Percentiles rank a stretch among this genome's conserved stretches.
phyloP scores from a whole-genome alignment of 371 early-diverging fungal genomes.

The Lichtheimia ornata region DNA sequence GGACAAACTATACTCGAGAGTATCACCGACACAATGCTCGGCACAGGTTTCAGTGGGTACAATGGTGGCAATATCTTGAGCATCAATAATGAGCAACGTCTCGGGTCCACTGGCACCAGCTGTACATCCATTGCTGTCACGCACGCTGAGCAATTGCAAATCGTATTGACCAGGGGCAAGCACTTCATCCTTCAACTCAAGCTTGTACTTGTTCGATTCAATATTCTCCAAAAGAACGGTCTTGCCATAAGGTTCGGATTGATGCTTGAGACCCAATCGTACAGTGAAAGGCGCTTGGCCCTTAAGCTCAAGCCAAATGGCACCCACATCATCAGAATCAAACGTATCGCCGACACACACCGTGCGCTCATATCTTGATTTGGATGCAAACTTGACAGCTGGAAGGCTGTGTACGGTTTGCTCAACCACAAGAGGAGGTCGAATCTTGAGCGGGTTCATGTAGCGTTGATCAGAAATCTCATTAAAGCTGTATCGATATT shows the following conservation, averaged over 20 bases:
- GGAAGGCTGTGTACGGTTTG: constrained; percentile 46
- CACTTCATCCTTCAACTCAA: constrained; percentile 32
- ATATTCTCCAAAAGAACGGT: constrained; percentile 33
- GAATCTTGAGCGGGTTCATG: constrained; percentile 26
- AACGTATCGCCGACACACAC: constrained; percentile 52
- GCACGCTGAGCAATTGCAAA: constrained; percentile 34
- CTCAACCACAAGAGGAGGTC: constrained; percentile 26
- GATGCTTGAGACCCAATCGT: constrained; percentile 37
- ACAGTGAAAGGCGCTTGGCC: constrained; percentile 54
- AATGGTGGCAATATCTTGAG: constrained; percentile 51
- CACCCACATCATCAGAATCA: constrained; percentile 26
- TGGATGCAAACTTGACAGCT: constrained; percentile 33
- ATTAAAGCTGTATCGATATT: constrained; percentile 44
- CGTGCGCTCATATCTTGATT: constrained; percentile 20
- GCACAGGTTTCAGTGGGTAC: constrained; percentile 29
- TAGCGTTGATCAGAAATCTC: constrained; percentile 51
- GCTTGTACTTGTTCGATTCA: constrained; percentile 26
- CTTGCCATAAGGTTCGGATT: constrained; percentile 31
- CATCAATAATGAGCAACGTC: constrained; percentile 25
- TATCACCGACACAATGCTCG: constrained; percentile 56
- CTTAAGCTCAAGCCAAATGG: constrained; percentile 37
- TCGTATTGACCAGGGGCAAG: constrained; percentile 37
- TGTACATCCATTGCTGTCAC: constrained; percentile 51
- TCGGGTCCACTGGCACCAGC: constrained; percentile 19
- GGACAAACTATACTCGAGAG: constrained; percentile 41